These are phyloP conservation scores for Alternaria ventricosa DNA, from an alignment of 2,329 filamentous ascomycete species.

Conservation along the genomic window DNA sequence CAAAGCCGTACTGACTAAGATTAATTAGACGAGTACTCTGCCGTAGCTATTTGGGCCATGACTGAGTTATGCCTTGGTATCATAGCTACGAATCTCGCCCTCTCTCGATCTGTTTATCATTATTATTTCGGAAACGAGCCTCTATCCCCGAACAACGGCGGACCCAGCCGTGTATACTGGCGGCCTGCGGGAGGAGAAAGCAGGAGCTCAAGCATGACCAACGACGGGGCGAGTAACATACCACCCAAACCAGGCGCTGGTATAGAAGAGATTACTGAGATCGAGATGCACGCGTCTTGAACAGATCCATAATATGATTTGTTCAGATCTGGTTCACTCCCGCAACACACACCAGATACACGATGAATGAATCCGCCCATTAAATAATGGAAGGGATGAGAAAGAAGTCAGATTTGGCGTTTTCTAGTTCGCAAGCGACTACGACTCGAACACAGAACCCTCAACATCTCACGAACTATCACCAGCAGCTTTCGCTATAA, in stretches of 20 bases:
- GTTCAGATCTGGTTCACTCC: background rate
- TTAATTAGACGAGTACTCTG: constrained; percentile 6
- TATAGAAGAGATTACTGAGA: background rate
- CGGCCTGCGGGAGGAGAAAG: background rate
- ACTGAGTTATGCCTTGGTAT: constrained; percentile 8
- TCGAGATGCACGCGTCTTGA: background rate
- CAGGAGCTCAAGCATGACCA: background rate
- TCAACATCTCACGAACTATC: background rate
- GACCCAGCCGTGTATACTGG: background rate
- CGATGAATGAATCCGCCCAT: too few species aligned
- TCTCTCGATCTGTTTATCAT: background rate
- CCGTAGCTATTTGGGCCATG: constrained; percentile 7
- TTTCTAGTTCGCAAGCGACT: background rate
- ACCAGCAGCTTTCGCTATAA: background rate
- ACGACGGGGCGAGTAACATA: background rate
- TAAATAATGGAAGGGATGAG: too few species aligned
- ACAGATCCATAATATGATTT: background rate
- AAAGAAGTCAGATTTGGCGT: too few species aligned
- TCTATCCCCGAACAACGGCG: background rate
- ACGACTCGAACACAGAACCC: background rate
- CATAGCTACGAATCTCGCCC: constrained; percentile 3
- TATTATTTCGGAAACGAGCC: background rate
- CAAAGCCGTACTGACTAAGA: background rate
- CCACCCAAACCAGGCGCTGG: background rate
- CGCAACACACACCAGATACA: background rate